Conservation (phyloP, 495 filamentous ascomycete species). For the Penicillium cosmopolitanum region DNA sequence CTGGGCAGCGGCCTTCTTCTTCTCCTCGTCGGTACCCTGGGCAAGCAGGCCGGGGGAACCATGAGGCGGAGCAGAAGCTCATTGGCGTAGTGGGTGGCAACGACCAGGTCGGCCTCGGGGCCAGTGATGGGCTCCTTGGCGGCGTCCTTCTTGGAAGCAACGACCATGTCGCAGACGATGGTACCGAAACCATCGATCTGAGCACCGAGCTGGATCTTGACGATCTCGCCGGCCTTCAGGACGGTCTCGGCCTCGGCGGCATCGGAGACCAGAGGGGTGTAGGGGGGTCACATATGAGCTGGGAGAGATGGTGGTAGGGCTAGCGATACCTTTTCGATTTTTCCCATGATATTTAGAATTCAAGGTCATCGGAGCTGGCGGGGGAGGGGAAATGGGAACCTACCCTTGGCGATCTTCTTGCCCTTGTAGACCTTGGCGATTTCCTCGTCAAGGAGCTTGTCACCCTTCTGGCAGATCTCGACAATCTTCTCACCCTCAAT, state of each 20-base stretch:
- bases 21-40: slow-evolving; percentile 86
- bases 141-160: slow-evolving; percentile 64
- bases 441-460: slow-evolving; percentile 93
- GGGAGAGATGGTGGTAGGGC: slow-evolving; percentile 95
- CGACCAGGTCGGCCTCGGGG: slow-evolving; percentile 80
- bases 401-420: slow-evolving; percentile 94
- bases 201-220: slow-evolving; percentile 97
- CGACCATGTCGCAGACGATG: slow-evolving; percentile 91
- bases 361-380: not conserved
- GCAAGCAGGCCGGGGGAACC: slow-evolving; percentile 86
- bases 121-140: slow-evolving; percentile 64
- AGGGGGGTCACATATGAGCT: slow-evolving; percentile 94
- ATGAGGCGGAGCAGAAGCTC: slow-evolving; percentile 91
- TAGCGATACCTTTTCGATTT: slow-evolving; percentile 67
- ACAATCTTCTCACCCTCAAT: slow-evolving; percentile 88
- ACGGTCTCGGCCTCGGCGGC: slow-evolving; percentile 76
- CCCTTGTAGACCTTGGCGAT: slow-evolving; percentile 95
- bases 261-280: slow-evolving; percentile 88
- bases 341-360: not conserved
- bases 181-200: slow-evolving; percentile 98
- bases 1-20: slow-evolving; percentile 82
- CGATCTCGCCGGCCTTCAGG: slow-evolving; percentile 79
- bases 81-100: slow-evolving; percentile 93
- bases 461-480: slow-evolving; percentile 90
- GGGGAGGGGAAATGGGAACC: slow-evolving; percentile 12